A percentile compares a stretch with the other conserved stretches of the same genome.
Conservation (phyloP, 1,284 basidiomycete species). For the Testicularia cyperi region DNA sequence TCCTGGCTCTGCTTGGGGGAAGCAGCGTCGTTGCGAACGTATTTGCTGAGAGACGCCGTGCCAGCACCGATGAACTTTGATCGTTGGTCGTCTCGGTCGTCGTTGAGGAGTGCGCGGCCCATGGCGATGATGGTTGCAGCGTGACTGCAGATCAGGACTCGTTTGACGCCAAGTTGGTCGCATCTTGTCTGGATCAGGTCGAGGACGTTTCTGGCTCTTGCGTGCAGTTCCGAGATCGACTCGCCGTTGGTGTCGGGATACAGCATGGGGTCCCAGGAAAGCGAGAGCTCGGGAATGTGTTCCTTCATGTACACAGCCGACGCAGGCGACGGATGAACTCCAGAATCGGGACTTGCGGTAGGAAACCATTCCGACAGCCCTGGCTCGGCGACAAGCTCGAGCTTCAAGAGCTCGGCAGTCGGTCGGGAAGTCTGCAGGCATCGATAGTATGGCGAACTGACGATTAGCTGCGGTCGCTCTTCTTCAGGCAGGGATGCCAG, state of each 20-base stretch:
- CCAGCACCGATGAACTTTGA: constrained; percentile 56
- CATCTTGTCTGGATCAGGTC: constrained; percentile 47
- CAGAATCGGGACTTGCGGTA: constrained; percentile 67
- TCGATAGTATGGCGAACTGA: constrained; percentile 67
- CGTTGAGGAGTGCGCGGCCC: constrained; percentile 67
- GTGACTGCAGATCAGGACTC: constrained; percentile 73
- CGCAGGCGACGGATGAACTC: constrained; percentile 39
- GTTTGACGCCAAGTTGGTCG: constrained; percentile 60
- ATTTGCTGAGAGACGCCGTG: constrained; percentile 51
- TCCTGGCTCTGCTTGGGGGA: neutral
- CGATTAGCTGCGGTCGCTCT: constrained; percentile 73
- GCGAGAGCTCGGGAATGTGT: constrained; percentile 66
- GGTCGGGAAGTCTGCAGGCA: constrained; percentile 78
- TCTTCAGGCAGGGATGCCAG: constrained; percentile 70
- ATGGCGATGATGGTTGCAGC: constrained; percentile 77
- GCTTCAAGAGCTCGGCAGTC: constrained; percentile 66
- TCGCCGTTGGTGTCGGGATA: constrained; percentile 73
- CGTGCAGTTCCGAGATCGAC: constrained; percentile 68
- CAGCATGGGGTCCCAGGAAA: constrained; percentile 67
- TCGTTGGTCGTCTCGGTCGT: constrained; percentile 58
- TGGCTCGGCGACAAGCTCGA: constrained; percentile 75
- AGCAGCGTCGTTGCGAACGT: constrained; percentile 4
- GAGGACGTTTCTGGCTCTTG: constrained; percentile 67
- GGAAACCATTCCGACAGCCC: constrained; percentile 84
- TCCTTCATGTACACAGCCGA: constrained; percentile 68